These are phyloP conservation scores for Oropetium thomaeum DNA, from an alignment of 176 grass and related monocot species.

Conservation along the genomic window DNA sequence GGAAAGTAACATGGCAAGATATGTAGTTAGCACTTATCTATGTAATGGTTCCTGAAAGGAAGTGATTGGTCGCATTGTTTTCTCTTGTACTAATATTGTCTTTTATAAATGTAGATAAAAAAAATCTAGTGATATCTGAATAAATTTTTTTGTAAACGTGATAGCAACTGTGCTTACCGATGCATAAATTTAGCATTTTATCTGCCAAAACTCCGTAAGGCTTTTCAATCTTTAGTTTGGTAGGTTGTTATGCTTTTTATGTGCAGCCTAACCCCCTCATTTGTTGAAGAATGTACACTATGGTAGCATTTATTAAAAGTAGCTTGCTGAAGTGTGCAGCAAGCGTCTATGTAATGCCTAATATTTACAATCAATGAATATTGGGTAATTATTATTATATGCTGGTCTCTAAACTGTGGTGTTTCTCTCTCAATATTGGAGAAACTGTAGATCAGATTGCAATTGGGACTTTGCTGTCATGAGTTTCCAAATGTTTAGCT, in stretches of 20 bases:
- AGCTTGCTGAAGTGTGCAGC: slow-evolving; percentile 7
- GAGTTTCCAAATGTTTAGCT: slow-evolving; percentile 4
- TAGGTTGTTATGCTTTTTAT: background rate
- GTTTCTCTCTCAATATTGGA: background rate
- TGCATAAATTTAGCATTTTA: background rate
- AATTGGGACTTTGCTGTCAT: background rate
- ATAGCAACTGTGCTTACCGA: background rate
- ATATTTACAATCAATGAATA: background rate
- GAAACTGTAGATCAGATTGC: slow-evolving; percentile 9
- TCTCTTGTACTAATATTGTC: slow-evolving; percentile 5
- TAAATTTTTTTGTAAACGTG: background rate
- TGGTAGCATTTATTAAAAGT: background rate
- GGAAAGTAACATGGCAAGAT: background rate
- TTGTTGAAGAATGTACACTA: background rate
- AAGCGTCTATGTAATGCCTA: background rate
- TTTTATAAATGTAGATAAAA: background rate
- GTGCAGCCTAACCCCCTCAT: background rate
- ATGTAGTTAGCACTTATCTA: background rate
- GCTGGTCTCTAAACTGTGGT: background rate
- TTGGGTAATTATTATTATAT: background rate
- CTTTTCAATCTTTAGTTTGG: slow-evolving; percentile 2
- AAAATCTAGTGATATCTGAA: background rate
- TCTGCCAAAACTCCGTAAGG: background rate
- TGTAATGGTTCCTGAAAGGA: background rate
- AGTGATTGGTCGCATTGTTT: background rate